These are phyloP conservation scores for Pseudevernia furfuracea DNA, from an alignment of 495 filamentous ascomycete genomes.

Conservation along the genomic window DNA sequence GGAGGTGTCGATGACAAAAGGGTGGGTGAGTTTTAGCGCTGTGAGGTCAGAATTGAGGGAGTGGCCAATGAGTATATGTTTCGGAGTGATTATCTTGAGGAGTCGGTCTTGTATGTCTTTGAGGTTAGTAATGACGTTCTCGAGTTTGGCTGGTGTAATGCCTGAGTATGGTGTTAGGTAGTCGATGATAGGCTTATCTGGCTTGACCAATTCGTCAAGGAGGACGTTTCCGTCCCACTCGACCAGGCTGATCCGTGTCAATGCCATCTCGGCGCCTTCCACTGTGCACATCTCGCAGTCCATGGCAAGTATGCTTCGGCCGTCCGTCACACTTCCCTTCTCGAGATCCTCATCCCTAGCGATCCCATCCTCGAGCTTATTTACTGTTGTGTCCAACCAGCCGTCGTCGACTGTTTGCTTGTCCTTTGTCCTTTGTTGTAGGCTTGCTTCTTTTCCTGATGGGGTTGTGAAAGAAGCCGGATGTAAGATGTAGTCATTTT, in stretches of 20 bases:
- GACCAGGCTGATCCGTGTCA: constrained; percentile 81
- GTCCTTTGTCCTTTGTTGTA: constrained; percentile 38
- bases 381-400: constrained; percentile 76
- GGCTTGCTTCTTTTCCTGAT: constrained; percentile 36
- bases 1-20: constrained; percentile 85
- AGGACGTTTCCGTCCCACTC: constrained; percentile 76
- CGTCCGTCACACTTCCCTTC: constrained; percentile 73
- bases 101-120: constrained; percentile 74
- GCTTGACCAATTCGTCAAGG: constrained; percentile 88
- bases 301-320: constrained; percentile 70
- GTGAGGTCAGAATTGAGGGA: constrained; percentile 84
- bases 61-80: constrained; percentile 79
- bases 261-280: constrained; percentile 61
- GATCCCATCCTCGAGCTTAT: constrained; percentile 54
- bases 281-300: constrained; percentile 98
- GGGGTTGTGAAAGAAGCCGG: constrained; percentile 52
- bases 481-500: constrained; percentile 75
- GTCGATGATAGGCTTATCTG: constrained; percentile 71
- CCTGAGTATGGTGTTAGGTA: constrained; percentile 87
- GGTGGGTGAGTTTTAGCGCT: constrained; percentile 78
- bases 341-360: constrained; percentile 63
- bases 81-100: constrained; percentile 60
- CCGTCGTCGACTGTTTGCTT: constrained; percentile 51
- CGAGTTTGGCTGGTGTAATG: constrained; percentile 77
- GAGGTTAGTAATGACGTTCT: constrained; percentile 73